Conservation (phyloP, 805 yeast species). For the Nakazawaea sp. region DNA sequence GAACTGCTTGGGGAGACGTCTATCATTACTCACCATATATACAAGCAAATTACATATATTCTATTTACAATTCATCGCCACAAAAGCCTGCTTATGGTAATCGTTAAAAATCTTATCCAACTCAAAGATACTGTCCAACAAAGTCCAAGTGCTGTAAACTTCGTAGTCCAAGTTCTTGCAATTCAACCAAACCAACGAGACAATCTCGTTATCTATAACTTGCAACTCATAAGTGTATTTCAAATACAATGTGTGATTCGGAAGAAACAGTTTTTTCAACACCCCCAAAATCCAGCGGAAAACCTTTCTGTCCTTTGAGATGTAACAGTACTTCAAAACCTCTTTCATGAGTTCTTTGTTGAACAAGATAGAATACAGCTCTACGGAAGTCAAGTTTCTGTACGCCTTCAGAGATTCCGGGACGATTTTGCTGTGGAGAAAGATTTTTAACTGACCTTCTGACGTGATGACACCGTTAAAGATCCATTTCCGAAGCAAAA, state of each 20-base stretch:
- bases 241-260: slow-evolving; percentile 5
- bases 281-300: slow-evolving; percentile 2
- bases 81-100: slow-evolving; percentile 1
- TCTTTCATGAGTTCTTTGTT: slow-evolving; percentile 3
- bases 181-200: slow-evolving; percentile 9
- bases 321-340: slow-evolving; percentile 7
- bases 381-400: slow-evolving; percentile 4
- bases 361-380: slow-evolving; percentile 4
- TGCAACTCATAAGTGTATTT: slow-evolving; percentile 6
- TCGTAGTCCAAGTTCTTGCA: slow-evolving; percentile 7
- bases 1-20: too few species aligned
- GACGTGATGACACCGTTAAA: slow-evolving; percentile 4
- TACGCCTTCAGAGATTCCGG: neutral
- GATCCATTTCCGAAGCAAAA: slow-evolving; percentile 5
- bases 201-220: slow-evolving; percentile 8
- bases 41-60: too few species aligned
- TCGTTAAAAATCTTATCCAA: slow-evolving; percentile 4
- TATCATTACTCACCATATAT: too few species aligned
- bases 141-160: slow-evolving; percentile 7
- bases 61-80: neutral
- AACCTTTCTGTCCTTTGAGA: neutral
- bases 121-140: slow-evolving; percentile 5
- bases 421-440: neutral
- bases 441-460: neutral
- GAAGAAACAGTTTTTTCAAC: neutral